Percentiles rank a stretch among this genome's conserved stretches.
These are phyloP conservation scores for Aspergillus puulaauensis DNA, from an alignment of 2,329 filamentous ascomycete genomes.

Conservation along the genomic window DNA sequence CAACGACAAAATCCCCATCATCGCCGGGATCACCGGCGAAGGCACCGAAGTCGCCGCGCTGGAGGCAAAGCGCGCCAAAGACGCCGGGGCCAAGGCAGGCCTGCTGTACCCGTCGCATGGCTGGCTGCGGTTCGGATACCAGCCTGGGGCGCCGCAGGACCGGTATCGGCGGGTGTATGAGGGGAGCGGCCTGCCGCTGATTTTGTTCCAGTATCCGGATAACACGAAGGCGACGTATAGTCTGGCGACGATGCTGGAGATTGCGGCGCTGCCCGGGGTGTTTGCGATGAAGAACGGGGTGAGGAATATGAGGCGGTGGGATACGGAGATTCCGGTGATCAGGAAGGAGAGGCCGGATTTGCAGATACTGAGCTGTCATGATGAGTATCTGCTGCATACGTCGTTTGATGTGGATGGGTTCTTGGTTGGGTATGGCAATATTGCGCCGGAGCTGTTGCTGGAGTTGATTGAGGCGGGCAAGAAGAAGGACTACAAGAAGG, in stretches of 20 bases:
- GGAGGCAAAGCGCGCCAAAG: too few relatives aligned
- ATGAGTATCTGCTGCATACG: constrained; percentile 55
- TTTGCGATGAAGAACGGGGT: constrained; percentile 60
- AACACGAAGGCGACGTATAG: constrained; percentile 55
- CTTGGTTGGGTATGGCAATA: constrained; percentile 56
- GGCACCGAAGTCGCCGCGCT: too few relatives aligned
- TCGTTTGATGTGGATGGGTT: constrained; percentile 55
- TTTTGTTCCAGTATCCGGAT: constrained; percentile 56
- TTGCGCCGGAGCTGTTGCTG: constrained; percentile 51
- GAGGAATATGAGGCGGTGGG: constrained; percentile 58
- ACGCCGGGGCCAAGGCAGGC: too few relatives aligned
- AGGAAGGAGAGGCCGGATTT: constrained; percentile 49
- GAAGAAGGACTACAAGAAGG: too few relatives aligned
- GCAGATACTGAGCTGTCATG: constrained; percentile 53
- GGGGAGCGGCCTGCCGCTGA: constrained; percentile 28
- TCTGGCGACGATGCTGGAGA: constrained; percentile 54
- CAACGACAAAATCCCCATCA: too few relatives aligned
- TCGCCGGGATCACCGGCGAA: too few relatives aligned
- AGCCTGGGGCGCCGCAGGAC: too few relatives aligned
- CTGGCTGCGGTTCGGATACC: too few relatives aligned
- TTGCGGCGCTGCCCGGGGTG: constrained; percentile 52
- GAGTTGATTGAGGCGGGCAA: constrained; percentile 50
- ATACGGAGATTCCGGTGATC: constrained; percentile 56
- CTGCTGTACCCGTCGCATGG: too few relatives aligned
- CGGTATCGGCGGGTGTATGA: too few relatives aligned